Base-by-base conservation (phyloP, 2,329 filamentous ascomycete species). In the Microdochium paspali region DNA sequence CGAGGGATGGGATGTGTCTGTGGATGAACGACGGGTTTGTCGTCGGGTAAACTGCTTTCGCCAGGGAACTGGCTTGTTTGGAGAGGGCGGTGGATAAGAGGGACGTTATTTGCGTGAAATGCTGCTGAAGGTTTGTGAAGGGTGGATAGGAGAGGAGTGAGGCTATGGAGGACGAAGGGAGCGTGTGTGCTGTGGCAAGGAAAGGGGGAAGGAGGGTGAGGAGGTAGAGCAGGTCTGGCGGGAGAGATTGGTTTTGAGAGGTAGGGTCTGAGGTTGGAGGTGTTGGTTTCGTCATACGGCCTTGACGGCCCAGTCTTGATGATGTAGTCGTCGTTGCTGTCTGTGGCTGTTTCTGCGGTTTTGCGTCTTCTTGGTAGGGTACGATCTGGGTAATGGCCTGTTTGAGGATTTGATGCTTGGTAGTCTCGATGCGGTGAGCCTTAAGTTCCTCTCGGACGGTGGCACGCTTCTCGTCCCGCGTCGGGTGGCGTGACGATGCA, bases 21-120 rank as follows among this genome's bases (percentile, higher is more conserved):
- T 82, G 79, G n/a, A 82, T 64, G 56, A 70, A 78, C 20, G 76
- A 76, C 0, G 75, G 66, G 58, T 77, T 77, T 1, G 72, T 77
- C 15, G 64, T 63, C 1, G 75, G 74, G 51, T 71, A 67, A 3
- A 68, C 59, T 28, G 76, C 64, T 32, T 76, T 71, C 1, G 74
- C 68, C 23, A 80, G 66, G 15, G 65, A 56, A 13, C 70, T 63
- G 24, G 77, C 77, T 13, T 71, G 68, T 1, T 66, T 57, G 47
- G 74, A 72, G 0, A 84, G 67, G n/a, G 66, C 64, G 0, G 65
- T 56, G 2, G 77, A 78, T 18, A 81, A 51, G 4, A 79, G 61
- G 2, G 62, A 56, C 1, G 68, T 61, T 18, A 83, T 64, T 1
- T 63, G 54, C 0, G 77, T 72, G 45, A 82, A 66, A 44, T 77